These are phyloP conservation scores for Gossypium rotundifolium DNA, from an alignment of 345 rosid species.

Conservation along the genomic window DNA sequence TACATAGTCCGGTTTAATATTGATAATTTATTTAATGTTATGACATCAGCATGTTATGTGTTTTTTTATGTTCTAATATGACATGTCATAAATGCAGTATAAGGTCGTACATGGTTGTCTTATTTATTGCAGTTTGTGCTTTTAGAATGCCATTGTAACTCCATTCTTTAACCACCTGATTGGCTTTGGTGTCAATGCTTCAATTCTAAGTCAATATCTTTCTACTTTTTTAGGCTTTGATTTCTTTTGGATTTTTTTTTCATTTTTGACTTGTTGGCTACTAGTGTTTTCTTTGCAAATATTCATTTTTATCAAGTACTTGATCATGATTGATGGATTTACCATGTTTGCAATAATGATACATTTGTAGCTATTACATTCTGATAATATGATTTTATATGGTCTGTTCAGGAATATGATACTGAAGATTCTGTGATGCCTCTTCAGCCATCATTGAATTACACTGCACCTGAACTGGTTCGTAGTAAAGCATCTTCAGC, in stretches of 20 bases:
- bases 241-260: not conserved
- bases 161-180: not conserved
- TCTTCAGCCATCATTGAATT: slow-evolving; percentile 86
- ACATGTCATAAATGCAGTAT: not conserved
- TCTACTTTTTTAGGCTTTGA: not conserved
- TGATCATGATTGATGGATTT: not conserved
- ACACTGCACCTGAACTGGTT: slow-evolving; percentile 91
- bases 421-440: slow-evolving; percentile 91
- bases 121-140: not conserved
- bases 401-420: slow-evolving; percentile 71
- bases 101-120: not conserved
- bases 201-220: not conserved
- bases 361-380: slow-evolving; percentile 10
- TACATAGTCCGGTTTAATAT: not conserved
- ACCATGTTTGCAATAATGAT: not conserved
- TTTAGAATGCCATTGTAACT: not conserved
- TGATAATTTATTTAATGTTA: not conserved
- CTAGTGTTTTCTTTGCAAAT: not conserved
- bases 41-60: not conserved
- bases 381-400: slow-evolving; percentile 5
- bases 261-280: not conserved
- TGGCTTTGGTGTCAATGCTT: not conserved
- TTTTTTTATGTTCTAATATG: not conserved
- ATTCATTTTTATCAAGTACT: not conserved
- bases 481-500: slow-evolving; percentile 64